phyloP scores from a whole-genome alignment of 1,284 basidiomycete species.

The Microbotryomycetes sp. region DNA sequence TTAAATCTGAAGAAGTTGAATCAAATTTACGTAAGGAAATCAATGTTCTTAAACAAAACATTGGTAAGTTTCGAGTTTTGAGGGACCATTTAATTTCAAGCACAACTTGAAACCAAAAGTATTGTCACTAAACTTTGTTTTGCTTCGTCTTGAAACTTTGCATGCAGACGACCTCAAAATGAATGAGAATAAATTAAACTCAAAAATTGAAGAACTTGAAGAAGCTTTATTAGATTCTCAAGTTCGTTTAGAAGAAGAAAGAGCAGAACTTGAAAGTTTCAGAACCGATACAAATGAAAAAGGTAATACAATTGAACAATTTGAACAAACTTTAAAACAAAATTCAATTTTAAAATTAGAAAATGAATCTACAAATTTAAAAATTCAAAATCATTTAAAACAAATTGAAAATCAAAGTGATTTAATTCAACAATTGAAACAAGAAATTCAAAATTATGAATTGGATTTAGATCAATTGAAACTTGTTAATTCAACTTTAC shows the following conservation, averaged over 20 bases:
- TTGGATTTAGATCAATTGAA: not conserved
- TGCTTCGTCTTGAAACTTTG: not conserved
- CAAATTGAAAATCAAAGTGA: not conserved
- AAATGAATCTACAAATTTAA: conserved; percentile 39
- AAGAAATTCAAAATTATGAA: not conserved
- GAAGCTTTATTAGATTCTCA: conserved; percentile 81
- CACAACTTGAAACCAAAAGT: too few species aligned
- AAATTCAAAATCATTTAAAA: not conserved
- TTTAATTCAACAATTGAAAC: too few species aligned
- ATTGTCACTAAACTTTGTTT: too few species aligned
- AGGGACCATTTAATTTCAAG: too few species aligned
- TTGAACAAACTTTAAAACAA: conserved; percentile 46
- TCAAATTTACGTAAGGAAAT: conserved; percentile 63
- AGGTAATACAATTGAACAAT: conserved; percentile 25
- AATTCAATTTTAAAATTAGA: conserved; percentile 49
- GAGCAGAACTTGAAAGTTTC: conserved; percentile 80
- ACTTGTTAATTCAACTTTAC: not conserved
- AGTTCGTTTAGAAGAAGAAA: conserved; percentile 80
- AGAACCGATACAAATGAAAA: conserved; percentile 53
- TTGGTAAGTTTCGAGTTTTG: conserved; percentile 37
- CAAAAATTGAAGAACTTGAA: conserved; percentile 71
- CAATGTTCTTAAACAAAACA: conserved; percentile 55
- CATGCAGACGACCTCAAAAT: conserved; percentile 53
- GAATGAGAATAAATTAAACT: conserved; percentile 57
- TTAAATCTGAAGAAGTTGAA: conserved; percentile 62